Percentiles rank a stretch among this genome's conserved stretches.
phyloP scores from a whole-genome alignment of 495 filamentous ascomycete species.

The Penicillium fimorum region DNA sequence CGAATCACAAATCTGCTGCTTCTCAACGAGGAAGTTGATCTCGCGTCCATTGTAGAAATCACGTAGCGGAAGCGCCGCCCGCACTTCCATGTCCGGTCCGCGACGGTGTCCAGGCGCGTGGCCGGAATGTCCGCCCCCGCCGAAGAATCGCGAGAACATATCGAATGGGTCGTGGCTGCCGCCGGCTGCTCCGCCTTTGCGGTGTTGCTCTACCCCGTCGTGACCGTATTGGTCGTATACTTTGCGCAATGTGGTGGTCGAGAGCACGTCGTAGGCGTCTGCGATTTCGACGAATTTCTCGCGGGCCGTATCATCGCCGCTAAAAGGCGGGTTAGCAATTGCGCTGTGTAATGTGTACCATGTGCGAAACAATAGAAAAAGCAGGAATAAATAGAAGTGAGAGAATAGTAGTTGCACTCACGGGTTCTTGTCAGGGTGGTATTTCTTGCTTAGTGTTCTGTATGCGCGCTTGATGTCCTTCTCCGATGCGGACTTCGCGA shows the following conservation, averaged over 20 bases:
- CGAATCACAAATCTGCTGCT: constrained; percentile 90
- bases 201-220: constrained; percentile 82
- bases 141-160: constrained; percentile 96
- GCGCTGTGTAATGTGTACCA: neutral
- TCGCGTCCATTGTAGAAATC: constrained; percentile 92
- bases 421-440: constrained; percentile 98
- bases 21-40: constrained; percentile 85
- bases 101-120: constrained; percentile 72
- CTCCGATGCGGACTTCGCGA: constrained; percentile 79
- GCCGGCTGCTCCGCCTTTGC: constrained; percentile 62
- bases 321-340: constrained; percentile 27
- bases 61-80: constrained; percentile 73
- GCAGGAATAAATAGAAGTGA: neutral
- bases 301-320: constrained; percentile 73
- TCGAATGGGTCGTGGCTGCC: constrained; percentile 87
- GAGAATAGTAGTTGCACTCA: constrained; percentile 42
- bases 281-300: constrained; percentile 94
- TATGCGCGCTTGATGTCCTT: constrained; percentile 97
- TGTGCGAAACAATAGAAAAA: neutral
- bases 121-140: constrained; percentile 80
- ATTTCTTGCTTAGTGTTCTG: constrained; percentile 89
- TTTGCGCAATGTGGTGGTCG: constrained; percentile 72
- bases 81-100: constrained; percentile 88
- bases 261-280: constrained; percentile 94
- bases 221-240: constrained; percentile 97